phyloP scores from a whole-genome alignment of 345 rosid species.

The Eutrema japonicum region DNA sequence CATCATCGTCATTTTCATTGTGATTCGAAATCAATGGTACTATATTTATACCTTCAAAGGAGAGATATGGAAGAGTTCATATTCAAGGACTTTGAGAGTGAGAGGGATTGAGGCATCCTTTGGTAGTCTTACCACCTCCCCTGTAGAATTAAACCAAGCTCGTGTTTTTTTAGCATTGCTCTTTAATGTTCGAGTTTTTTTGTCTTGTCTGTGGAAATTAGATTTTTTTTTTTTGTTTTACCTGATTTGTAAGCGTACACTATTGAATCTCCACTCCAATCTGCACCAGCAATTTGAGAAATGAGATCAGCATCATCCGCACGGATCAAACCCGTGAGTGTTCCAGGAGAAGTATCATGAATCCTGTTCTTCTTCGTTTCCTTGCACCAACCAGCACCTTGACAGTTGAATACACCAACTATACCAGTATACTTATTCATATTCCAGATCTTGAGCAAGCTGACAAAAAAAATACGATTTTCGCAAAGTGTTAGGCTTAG shows the following conservation, averaged over 20 bases:
- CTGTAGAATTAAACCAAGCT: conserved; percentile 45
- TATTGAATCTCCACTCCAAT: conserved; percentile 79
- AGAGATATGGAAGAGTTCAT: conserved; percentile 86
- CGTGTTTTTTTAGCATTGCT: neutral
- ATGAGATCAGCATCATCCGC: conserved; percentile 76
- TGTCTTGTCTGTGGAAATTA: neutral
- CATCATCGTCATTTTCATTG: conserved; percentile 20
- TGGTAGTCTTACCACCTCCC: conserved; percentile 74
- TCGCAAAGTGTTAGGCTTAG: neutral
- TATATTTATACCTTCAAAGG: conserved; percentile 61
- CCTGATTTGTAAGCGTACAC: conserved; percentile 81
- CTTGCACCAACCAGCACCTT: conserved; percentile 99
- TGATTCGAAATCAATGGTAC: neutral
- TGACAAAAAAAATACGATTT: conserved; percentile 15
- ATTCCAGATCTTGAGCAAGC: conserved; percentile 95
- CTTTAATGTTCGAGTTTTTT: conserved; percentile 1
- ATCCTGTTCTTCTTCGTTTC: conserved; percentile 73
- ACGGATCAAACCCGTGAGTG: conserved; percentile 67
- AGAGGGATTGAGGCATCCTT: conserved; percentile 79
- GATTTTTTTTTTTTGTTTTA: conserved; percentile 14
- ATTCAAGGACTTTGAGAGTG: conserved; percentile 80
- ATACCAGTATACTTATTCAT: conserved; percentile 81
- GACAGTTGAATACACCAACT: conserved; percentile 95
- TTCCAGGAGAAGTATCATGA: conserved; percentile 85
- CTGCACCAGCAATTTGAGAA: conserved; percentile 68